Base-by-base conservation (phyloP, 1,139 yeast species). In the Candida glucosophila region DNA sequence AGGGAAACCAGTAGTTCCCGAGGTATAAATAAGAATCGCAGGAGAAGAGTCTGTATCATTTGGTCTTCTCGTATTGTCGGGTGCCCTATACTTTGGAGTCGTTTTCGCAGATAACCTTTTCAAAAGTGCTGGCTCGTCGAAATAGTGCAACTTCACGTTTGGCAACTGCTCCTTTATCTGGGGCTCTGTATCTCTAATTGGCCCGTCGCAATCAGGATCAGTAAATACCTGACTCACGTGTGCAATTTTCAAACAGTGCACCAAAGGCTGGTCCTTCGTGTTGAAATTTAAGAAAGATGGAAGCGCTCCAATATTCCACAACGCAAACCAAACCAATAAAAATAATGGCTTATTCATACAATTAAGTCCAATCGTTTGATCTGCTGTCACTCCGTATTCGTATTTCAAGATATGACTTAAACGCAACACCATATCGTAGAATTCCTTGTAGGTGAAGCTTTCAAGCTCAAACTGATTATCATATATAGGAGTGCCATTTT, bases 1-100 rank as follows among this genome's bases (percentile, higher is more conserved):
- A 9, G 98, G 97, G 36, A 86, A 56, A 0, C 97, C 97, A 0
- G 97, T 85, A 6, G 97, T 88, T 23, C 98, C 98, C 0, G 94
- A 81, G 2, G 98, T 90, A 49, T 79, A 88, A 31, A 90, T 82
- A 41, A 83, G 65, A 34, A 78, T 68, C 17, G 83, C 77, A 8
- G 90, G 70, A 31, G 73, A 72, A 39, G 62, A 70, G 44, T 77
- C 82, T 6, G 58, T 49, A 32, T 73, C 73, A 5, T 52, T 54
- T 4, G 71, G 68, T 37, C 79, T 68, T 54, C 90, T 69, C 6
- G 70, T 52, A 3, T 51, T 34, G 40, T 76, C 76, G 1, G 64
- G 55, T 29, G 78, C 75, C 38, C 85, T 55, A 38, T 67, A 66
- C 33, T 55, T 55, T 4, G 75, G 73, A 12, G 73, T 57, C 3